phyloP scores from a whole-genome alignment of 2,329 filamentous ascomycete species.

The Xylariales sp. region DNA sequence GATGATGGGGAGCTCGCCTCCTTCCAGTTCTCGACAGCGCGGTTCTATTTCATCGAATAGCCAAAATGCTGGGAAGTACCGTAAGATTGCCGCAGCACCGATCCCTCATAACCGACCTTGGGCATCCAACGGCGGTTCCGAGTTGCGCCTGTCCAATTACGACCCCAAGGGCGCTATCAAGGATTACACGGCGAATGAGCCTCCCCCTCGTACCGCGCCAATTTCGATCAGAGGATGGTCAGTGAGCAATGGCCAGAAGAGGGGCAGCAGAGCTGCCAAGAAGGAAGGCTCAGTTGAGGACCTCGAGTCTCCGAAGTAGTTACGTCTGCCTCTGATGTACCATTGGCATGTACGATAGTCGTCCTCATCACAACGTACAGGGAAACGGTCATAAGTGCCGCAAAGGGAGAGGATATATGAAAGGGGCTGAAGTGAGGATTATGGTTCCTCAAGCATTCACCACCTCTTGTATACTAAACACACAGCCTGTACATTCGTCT shows the following conservation, averaged over 20 bases:
- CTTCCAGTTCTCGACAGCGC: not conserved
- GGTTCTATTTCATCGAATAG: constrained; percentile 13
- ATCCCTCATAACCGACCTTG: constrained; percentile 46
- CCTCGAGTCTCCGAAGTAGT: constrained; percentile 12
- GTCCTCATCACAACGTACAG: too few species aligned
- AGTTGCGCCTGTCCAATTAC: constrained; percentile 56
- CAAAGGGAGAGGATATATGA: too few species aligned
- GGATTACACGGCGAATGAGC: constrained; percentile 50
- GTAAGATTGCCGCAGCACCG: constrained; percentile 55
- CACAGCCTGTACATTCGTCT: too few species aligned
- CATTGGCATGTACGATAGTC: too few species aligned
- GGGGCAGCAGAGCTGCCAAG: constrained; percentile 20
- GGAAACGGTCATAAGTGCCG: too few species aligned
- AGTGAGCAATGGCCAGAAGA: constrained; percentile 33
- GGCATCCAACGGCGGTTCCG: constrained; percentile 40
- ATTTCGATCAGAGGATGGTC: constrained; percentile 56
- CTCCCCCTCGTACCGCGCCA: constrained; percentile 50
- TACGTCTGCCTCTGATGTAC: too few species aligned
- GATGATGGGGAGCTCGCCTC: constrained; percentile 1
- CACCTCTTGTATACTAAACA: too few species aligned
- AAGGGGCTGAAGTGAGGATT: too few species aligned
- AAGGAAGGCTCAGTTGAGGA: constrained; percentile 17
- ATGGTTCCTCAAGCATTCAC: too few species aligned
- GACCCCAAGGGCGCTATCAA: constrained; percentile 52
- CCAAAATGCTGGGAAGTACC: constrained; percentile 38